A percentile compares a stretch with the other conserved stretches of the same genome.
Conservation (phyloP, 225 moss, liverwort and hornwort species). For the Lunularia cruciata region DNA sequence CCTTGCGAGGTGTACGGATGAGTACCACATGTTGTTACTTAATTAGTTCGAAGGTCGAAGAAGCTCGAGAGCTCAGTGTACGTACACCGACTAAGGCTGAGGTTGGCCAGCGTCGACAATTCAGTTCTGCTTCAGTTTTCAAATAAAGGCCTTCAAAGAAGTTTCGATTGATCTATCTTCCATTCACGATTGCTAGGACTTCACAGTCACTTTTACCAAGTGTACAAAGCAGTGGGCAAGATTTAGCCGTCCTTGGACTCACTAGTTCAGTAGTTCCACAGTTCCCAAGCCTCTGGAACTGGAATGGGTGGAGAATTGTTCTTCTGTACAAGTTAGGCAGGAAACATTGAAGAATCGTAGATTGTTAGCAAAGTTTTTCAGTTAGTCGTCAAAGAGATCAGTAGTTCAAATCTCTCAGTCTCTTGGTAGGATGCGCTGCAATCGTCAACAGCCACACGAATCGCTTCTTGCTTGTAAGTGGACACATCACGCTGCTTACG, state of each 20-base stretch:
- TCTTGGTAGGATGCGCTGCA: constrained; percentile 28
- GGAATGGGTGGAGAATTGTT: constrained; percentile 39
- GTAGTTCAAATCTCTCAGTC: constrained; percentile 35
- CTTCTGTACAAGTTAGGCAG: constrained; percentile 34
- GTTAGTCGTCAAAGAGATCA: constrained; percentile 23
- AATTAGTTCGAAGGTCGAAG: not conserved
- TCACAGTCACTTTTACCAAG: constrained; percentile 16
- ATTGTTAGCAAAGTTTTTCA: constrained; percentile 29
- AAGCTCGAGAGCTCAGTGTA: not conserved
- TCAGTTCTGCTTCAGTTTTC: constrained; percentile 31
- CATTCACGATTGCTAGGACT: constrained; percentile 28
- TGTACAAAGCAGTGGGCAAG: constrained; percentile 33
- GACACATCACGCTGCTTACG: constrained; percentile 22
- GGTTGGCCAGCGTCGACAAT: constrained; percentile 28
- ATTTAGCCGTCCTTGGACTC: constrained; percentile 11
- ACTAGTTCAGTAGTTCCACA: constrained; percentile 16
- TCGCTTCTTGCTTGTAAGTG: constrained; percentile 20
- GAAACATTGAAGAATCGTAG: constrained; percentile 34
- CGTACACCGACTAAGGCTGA: constrained; percentile 28
- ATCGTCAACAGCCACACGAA: constrained; percentile 15
- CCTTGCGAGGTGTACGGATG: constrained; percentile 28
- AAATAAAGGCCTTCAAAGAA: constrained; percentile 25
- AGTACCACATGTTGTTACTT: too few relatives aligned
- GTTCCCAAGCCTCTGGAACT: constrained; percentile 27
- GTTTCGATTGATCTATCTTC: constrained; percentile 21